These are phyloP conservation scores for Polytolypa hystricis DNA, from an alignment of 2,329 filamentous ascomycete species.

Conservation along the genomic window DNA sequence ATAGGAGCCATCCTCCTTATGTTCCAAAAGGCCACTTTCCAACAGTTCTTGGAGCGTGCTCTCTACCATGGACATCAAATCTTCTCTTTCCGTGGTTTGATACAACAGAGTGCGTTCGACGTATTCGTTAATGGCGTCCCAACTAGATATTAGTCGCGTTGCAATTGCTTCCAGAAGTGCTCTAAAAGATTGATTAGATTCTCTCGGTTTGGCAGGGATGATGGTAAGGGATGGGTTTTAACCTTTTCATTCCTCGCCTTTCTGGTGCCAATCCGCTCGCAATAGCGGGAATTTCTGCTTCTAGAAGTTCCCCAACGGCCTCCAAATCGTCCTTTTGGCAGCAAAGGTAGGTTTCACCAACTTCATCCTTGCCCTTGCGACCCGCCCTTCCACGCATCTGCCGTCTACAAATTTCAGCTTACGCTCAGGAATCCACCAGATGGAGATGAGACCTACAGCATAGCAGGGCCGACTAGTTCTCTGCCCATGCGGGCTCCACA, in stretches of 20 bases:
- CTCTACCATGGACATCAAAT: constrained; percentile 45
- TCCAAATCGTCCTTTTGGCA: constrained; percentile 59
- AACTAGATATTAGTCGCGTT: constrained; percentile 55
- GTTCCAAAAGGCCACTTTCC: constrained; percentile 43
- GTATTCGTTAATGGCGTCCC: constrained; percentile 56
- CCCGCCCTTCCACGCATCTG: constrained; percentile 73
- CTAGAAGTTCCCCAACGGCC: constrained; percentile 57
- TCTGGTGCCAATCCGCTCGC: constrained; percentile 58
- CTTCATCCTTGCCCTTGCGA: constrained; percentile 65
- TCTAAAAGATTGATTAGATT: constrained; percentile 28
- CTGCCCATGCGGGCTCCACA: constrained; percentile 66
- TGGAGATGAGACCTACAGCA: constrained; percentile 42
- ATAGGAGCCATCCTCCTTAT: constrained; percentile 42
- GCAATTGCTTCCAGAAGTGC: constrained; percentile 61
- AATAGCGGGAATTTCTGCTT: constrained; percentile 59
- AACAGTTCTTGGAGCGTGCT: constrained; percentile 49
- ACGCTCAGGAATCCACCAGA: not conserved
- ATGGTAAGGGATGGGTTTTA: constrained; percentile 7
- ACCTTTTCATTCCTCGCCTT: constrained; percentile 57
- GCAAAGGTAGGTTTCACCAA: constrained; percentile 68
- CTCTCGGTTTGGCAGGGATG: not conserved
- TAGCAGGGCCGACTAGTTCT: constrained; percentile 64
- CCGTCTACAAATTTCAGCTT: constrained; percentile 34
- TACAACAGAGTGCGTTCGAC: constrained; percentile 56
- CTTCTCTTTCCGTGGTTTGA: constrained; percentile 41